phyloP scores from a whole-genome alignment of 2,329 filamentous ascomycete genomes.

The Penicillium occitanis region DNA sequence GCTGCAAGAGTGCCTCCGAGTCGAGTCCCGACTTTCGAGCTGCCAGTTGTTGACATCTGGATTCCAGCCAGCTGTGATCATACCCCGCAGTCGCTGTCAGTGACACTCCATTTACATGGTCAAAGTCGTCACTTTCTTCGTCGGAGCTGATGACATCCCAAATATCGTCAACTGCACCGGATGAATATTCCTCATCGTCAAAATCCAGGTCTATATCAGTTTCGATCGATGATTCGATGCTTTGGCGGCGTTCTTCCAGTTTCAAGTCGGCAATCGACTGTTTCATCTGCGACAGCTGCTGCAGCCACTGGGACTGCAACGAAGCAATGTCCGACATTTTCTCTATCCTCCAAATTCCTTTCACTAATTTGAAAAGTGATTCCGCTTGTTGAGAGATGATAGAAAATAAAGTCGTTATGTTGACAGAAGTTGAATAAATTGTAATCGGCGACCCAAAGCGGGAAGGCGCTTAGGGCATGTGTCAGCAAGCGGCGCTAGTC shows the following conservation, averaged over 20 bases:
- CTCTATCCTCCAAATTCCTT: not conserved
- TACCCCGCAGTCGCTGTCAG: constrained; percentile 43
- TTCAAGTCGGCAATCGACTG: constrained; percentile 74
- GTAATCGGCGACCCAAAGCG: constrained; percentile 15
- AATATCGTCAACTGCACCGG: constrained; percentile 71
- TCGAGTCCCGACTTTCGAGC: constrained; percentile 65
- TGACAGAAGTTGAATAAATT: not conserved
- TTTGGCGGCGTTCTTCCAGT: constrained; percentile 51
- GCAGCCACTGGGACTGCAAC: constrained; percentile 71
- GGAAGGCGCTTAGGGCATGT: constrained; percentile 18
- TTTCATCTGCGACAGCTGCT: constrained; percentile 82
- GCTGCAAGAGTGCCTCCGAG: constrained; percentile 68
- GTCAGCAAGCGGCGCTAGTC: constrained; percentile 7
- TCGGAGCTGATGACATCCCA: constrained; percentile 87
- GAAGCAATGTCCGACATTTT: constrained; percentile 28
- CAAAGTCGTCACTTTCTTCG: constrained; percentile 64
- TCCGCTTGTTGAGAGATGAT: not conserved
- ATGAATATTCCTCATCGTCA: constrained; percentile 62
- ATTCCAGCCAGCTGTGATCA: constrained; percentile 67
- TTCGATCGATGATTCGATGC: constrained; percentile 46
- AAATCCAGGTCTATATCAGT: constrained; percentile 57
- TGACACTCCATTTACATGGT: constrained; percentile 51
- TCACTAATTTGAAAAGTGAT: not conserved
- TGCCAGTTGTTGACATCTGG: constrained; percentile 67
- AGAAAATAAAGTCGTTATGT: not conserved